phyloP scores from a whole-genome alignment of 2,329 filamentous ascomycete genomes.

The Diaporthe velutina region DNA sequence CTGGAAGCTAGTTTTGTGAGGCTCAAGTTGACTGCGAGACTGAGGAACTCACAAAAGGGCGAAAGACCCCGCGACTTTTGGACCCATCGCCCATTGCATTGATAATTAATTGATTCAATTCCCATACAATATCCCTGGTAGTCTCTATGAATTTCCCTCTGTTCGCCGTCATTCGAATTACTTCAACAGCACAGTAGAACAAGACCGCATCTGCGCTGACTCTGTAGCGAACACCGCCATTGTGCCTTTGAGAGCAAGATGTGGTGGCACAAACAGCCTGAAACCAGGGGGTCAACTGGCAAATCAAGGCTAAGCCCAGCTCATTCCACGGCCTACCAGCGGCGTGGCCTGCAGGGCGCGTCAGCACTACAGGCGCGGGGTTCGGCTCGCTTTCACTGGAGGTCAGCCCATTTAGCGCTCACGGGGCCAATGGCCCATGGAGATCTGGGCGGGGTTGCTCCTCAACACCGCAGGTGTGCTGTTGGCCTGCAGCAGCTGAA shows the following conservation, averaged over 20 bases:
- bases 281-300: not conserved
- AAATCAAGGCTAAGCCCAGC: not conserved
- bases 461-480: not conserved
- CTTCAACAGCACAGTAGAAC: not conserved
- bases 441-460: not conserved
- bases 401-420: not conserved
- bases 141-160: not conserved
- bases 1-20: not conserved
- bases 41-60: not conserved
- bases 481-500: not conserved
- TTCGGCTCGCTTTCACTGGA: not conserved
- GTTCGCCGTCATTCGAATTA: not conserved
- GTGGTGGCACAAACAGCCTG: not conserved
- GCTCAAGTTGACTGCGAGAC: not conserved
- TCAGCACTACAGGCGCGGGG: not conserved
- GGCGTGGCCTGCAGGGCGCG: not conserved
- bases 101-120: not conserved
- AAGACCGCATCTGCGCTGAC: not conserved
- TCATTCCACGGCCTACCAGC: not conserved
- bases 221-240: not conserved
- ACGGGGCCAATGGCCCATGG: not conserved
- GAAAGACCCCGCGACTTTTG: not conserved
- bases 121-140: not conserved
- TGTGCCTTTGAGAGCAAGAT: not conserved
- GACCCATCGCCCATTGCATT: not conserved